These are phyloP conservation scores for Articulospora tetracladia DNA, from an alignment of 495 filamentous ascomycete species.

Conservation along the genomic window DNA sequence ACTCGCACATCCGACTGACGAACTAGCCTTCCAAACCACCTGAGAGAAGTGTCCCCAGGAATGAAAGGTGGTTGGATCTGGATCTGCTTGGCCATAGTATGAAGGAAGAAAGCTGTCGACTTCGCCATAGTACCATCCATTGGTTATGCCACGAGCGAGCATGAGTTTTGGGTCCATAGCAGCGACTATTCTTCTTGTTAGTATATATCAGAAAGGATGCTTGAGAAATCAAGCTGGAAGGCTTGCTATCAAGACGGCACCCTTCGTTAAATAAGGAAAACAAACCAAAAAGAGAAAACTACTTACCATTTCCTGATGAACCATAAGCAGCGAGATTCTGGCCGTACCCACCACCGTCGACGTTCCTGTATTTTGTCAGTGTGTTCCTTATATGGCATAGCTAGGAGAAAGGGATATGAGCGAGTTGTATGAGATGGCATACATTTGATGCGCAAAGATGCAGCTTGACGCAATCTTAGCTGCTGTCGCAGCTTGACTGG, in stretches of 20 bases:
- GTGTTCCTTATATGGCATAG: too few relatives aligned
- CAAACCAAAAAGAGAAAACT: too few relatives aligned
- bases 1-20: conserved; percentile 69
- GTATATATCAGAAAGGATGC: too few relatives aligned
- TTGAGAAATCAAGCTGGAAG: too few relatives aligned
- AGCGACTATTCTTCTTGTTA: too few relatives aligned
- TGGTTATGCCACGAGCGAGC: conserved; percentile 60
- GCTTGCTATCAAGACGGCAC: too few relatives aligned
- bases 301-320: conserved; percentile 23
- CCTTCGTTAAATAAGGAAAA: too few relatives aligned
- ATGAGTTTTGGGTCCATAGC: conserved; percentile 32
- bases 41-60: conserved; percentile 85
- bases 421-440: neutral
- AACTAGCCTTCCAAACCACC: conserved; percentile 75
- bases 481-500: conserved; percentile 56
- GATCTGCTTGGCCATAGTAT: conserved; percentile 38
- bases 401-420: too few relatives aligned
- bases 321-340: conserved; percentile 71
- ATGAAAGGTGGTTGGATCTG: conserved; percentile 60
- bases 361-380: neutral
- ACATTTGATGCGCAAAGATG: conserved; percentile 70
- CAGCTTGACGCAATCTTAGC: conserved; percentile 44
- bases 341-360: conserved; percentile 57
- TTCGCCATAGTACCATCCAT: conserved; percentile 82
- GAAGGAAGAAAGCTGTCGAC: conserved; percentile 41